Evolutionary conservation across 306 rosid species (phyloP).

Genomic region (Cyclanthera cordifolia): DNA sequence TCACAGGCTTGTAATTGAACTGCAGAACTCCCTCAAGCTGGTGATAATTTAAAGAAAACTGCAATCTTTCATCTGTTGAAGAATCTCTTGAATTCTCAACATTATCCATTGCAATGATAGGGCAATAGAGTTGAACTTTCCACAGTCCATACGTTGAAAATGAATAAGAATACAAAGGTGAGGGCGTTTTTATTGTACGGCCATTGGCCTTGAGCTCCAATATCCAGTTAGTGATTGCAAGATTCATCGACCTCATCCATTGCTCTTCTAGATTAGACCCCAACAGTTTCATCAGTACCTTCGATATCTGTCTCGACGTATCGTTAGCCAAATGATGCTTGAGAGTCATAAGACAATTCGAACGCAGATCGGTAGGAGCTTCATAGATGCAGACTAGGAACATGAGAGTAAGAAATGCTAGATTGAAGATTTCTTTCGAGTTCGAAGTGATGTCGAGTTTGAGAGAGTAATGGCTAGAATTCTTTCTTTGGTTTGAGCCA

Average conservation of each 20-base stretch:
- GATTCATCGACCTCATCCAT: conserved; percentile 90
- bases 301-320: conserved; percentile 36
- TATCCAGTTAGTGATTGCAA: conserved; percentile 72
- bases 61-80: conserved; percentile 56
- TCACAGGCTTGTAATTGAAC: conserved; percentile 44
- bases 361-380: conserved; percentile 57
- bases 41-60: conserved; percentile 62
- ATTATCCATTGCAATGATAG: conserved; percentile 61
- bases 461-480: conserved; percentile 34
- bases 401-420: conserved; percentile 47
- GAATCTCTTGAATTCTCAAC: conserved; percentile 39
- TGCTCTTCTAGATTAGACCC: conserved; percentile 73
- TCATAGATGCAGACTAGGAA: conserved; percentile 78
- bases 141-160: conserved; percentile 53
- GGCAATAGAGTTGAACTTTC: conserved; percentile 84
- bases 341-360: conserved; percentile 35
- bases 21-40: conserved; percentile 89
- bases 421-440: conserved; percentile 47
- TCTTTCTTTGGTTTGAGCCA: conserved; percentile 41
- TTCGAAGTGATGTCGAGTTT: conserved; percentile 30
- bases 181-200: conserved; percentile 39
- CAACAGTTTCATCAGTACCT: conserved; percentile 46
- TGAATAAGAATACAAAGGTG: conserved; percentile 60
- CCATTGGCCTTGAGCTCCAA: conserved; percentile 41
- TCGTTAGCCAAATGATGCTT: conserved; percentile 33